Percentiles rank a stretch among this genome's conserved stretches.
Conservation (phyloP, 352 stramenopile species). For the Elongisporangium anandrum region DNA sequence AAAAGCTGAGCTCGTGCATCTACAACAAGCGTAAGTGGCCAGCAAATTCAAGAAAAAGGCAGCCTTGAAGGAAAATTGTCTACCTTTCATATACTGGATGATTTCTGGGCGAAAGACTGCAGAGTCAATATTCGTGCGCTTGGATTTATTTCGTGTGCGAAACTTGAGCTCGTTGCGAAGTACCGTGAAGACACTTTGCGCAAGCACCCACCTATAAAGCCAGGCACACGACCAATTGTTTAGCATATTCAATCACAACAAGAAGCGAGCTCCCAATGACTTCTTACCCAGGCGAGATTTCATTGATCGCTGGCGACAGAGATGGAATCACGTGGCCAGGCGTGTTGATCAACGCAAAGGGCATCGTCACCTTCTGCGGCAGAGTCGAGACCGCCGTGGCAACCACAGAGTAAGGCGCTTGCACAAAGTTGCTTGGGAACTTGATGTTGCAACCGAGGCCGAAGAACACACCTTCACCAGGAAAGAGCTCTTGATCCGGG, state of each 20-base stretch:
- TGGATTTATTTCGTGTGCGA: constrained; percentile 68
- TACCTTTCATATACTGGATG: constrained; percentile 76
- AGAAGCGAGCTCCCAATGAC: background rate
- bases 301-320: constrained; percentile 80
- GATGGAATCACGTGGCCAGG: constrained; percentile 68
- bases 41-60: background rate
- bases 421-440: constrained; percentile 92
- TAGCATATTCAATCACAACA: too few species aligned
- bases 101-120: constrained; percentile 72
- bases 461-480: constrained; percentile 95
- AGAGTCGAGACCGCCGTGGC: constrained; percentile 90
- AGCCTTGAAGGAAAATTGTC: too few species aligned
- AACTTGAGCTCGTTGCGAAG: constrained; percentile 90
- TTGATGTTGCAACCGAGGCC: constrained; percentile 92
- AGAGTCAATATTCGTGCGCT: constrained; percentile 53
- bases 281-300: constrained; percentile 63
- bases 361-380: constrained; percentile 83
- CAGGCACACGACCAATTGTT: too few species aligned
- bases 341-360: constrained; percentile 75
- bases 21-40: constrained; percentile 8
- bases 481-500: constrained; percentile 87
- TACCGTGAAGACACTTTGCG: constrained; percentile 87
- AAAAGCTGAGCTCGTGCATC: constrained; percentile 35
- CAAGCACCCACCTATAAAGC: constrained; percentile 87
- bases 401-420: constrained; percentile 92